phyloP scores from a whole-genome alignment of 306 rosid genomes.

The barrel medic (Medicago truncatula) region DNA sequence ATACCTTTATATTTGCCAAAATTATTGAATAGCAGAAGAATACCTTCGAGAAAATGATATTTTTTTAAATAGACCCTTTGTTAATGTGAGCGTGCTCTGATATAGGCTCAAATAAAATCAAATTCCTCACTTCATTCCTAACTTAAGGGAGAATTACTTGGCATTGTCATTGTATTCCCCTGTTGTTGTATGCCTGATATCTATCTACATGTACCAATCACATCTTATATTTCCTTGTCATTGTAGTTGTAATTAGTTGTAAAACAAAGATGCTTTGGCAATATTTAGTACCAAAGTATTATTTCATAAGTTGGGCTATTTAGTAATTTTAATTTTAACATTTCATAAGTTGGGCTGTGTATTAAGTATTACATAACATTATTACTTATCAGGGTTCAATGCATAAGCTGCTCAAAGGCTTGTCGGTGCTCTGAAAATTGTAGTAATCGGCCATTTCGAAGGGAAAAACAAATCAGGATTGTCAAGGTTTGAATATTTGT shows the following conservation, averaged over 20 bases:
- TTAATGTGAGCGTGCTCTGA: constrained; percentile 2
- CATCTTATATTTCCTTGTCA: constrained; percentile 14
- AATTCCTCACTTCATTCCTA: neutral
- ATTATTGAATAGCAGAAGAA: neutral
- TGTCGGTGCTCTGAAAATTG: constrained; percentile 84
- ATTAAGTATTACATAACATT: constrained; percentile 3
- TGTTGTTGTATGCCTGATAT: neutral
- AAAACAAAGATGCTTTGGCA: neutral
- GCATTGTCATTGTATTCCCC: neutral
- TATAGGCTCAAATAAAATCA: neutral
- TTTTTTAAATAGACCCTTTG: neutral
- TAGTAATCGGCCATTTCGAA: constrained; percentile 87
- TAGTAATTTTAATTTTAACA: constrained; percentile 10
- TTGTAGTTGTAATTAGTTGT: constrained; percentile 17
- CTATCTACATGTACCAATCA: neutral
- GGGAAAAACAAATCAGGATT: constrained; percentile 79
- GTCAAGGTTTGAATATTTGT: constrained; percentile 66
- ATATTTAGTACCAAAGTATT: neutral
- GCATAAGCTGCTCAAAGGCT: constrained; percentile 95
- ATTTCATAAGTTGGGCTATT: constrained; percentile 2
- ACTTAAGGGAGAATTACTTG: neutral
- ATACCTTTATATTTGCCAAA: neutral
- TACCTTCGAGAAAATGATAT: neutral
- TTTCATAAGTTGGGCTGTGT: constrained; percentile 20
- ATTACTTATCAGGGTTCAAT: constrained; percentile 74